Base-by-base conservation (phyloP, 129 eudicot genomes). In the Flaveria trinervia region DNA sequence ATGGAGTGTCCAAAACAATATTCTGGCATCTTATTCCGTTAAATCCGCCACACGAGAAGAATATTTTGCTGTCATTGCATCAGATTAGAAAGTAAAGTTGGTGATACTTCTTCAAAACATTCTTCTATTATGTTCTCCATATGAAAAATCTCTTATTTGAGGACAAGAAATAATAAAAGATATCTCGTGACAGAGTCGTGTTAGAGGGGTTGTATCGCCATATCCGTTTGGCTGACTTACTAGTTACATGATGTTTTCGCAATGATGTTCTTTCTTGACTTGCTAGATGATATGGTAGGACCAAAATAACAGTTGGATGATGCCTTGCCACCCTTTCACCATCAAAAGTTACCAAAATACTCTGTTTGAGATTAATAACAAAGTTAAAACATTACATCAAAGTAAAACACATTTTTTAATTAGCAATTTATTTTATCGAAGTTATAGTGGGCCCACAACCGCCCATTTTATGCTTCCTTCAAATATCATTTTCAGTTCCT, bases 401-500 rank as follows among this genome's bases (percentile, higher is more conserved):
- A 10, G 12, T 10, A 7, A 44, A 44, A 7, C 3, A 44, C 2
- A 7, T 1, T 44, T 10, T 10, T 3, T 11, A 52, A 52, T 5
- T 52, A 16, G n/a, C 5, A 20, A 52, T n/a, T 16, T 4, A 15
- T 52, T 52, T 52, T n/a, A 49, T 49, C n/a, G 14, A 49, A 49
- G 17, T 14, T 6, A 55, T 17, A 55, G 11, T 1, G 17, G 20
- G 11, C 11, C 26, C 62, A 56, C 62, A n/a, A 43, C 20, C 48
- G 18, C 59, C 44, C 66, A 69, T 17, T 50, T 70, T 70, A 59
- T 59, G 64, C 51, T 78, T 78, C 77, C 22, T 33, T 78, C 62
- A 59, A 28, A 78, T 59, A 30, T 71, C 82, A 60, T 59, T 78
- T 78, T 70, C 82, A 44, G 54, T 36, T 54, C 60, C 77, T 70